Conservation (phyloP, 129 eudicot genomes). For the Tagetes patula region DNA sequence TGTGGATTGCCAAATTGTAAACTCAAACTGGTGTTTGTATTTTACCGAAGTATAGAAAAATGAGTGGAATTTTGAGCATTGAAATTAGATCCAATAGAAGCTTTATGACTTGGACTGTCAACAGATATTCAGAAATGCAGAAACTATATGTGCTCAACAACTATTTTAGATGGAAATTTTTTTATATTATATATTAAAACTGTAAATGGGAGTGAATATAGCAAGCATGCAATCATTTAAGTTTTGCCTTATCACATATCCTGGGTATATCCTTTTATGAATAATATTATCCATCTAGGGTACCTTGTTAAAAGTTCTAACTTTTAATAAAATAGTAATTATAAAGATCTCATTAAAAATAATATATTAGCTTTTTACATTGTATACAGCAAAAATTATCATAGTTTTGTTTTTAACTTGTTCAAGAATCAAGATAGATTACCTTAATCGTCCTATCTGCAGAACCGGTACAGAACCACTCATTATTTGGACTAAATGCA, state of each 20-base stretch:
- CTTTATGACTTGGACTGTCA: slow-evolving; percentile 6
- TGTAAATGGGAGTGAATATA: background rate
- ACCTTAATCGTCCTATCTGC: slow-evolving; percentile 99
- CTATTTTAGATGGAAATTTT: background rate
- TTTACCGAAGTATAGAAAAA: background rate
- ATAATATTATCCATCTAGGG: background rate
- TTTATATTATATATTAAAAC: background rate
- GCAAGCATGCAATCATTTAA: slow-evolving; percentile 9
- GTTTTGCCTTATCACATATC: background rate
- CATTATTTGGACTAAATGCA: slow-evolving; percentile 88
- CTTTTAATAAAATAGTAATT: background rate
- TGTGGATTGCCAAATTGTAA: background rate
- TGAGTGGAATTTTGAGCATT: background rate
- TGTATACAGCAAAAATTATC: background rate
- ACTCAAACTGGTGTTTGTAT: background rate
- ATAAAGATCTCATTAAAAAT: background rate
- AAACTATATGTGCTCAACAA: background rate
- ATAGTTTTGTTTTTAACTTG: background rate
- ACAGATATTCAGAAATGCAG: background rate
- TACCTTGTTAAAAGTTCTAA: background rate
- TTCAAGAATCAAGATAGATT: background rate
- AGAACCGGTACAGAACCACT: slow-evolving; percentile 98
- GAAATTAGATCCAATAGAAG: slow-evolving; percentile 2
- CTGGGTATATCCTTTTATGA: too few relatives aligned
- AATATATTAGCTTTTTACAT: background rate